Conservation (phyloP, 192 early-diverging fungal species). For the Backusella morwellensis region DNA sequence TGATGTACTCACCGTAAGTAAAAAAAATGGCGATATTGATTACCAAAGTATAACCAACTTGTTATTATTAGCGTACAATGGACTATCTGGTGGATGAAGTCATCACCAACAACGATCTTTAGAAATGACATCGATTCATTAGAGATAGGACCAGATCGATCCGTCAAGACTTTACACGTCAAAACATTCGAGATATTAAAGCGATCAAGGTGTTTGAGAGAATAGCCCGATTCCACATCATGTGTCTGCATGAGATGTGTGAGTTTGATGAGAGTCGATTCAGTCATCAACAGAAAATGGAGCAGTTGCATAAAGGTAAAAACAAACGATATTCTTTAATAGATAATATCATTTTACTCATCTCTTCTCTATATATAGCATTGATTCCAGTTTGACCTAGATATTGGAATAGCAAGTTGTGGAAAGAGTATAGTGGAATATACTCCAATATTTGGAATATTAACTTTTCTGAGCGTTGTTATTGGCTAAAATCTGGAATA, state of each 20-base stretch:
- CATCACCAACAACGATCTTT: conserved; percentile 53
- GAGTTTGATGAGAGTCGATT: conserved; percentile 56
- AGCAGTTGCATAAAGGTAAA: conserved; percentile 86
- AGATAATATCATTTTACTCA: neutral
- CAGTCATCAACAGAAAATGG: conserved; percentile 78
- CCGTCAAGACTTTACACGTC: conserved; percentile 83
- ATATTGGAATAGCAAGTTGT: too few relatives aligned
- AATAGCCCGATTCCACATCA: conserved; percentile 86
- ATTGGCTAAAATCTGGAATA: too few relatives aligned
- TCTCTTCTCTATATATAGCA: conserved; percentile 34
- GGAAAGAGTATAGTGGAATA: too few relatives aligned
- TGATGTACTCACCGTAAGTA: conserved; percentile 58
- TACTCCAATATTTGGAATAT: too few relatives aligned
- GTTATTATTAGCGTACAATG: conserved; percentile 44
- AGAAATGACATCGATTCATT: conserved; percentile 74
- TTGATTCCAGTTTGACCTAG: conserved; percentile 39
- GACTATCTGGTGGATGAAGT: conserved; percentile 62
- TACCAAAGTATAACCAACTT: neutral
- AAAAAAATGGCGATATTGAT: neutral
- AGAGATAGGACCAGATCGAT: conserved; percentile 85
- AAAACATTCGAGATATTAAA: conserved; percentile 70
- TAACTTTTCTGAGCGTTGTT: too few relatives aligned
- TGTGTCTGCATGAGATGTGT: conserved; percentile 58
- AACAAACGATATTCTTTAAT: too few relatives aligned
- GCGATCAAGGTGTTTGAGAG: conserved; percentile 74